Conservation (phyloP, 1,139 yeast species). For the Sugiyamaella neomexicana region DNA sequence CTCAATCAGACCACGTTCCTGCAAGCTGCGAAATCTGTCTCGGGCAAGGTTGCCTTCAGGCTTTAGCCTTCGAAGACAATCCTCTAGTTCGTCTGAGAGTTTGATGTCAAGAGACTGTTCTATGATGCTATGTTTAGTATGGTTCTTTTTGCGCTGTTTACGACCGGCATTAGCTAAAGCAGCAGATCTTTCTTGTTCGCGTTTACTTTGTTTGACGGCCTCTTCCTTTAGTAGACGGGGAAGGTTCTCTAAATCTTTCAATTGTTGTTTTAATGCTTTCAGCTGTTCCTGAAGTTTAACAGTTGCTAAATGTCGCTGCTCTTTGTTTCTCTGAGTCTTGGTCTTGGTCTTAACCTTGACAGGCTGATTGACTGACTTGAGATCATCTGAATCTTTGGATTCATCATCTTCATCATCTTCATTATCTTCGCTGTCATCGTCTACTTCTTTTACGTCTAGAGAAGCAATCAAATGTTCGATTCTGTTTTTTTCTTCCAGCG, state of each 20-base stretch:
- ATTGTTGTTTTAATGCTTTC: slow-evolving; percentile 58
- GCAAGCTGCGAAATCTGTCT: slow-evolving; percentile 79
- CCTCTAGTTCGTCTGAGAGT: slow-evolving; percentile 83
- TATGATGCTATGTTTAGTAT: slow-evolving; percentile 54
- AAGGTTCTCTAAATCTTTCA: slow-evolving; percentile 52
- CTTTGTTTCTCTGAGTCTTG: slow-evolving; percentile 69
- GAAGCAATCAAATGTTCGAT: slow-evolving; percentile 65
- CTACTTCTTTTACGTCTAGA: slow-evolving; percentile 50
- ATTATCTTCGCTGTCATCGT: slow-evolving; percentile 47
- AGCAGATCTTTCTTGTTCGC: slow-evolving; percentile 24
- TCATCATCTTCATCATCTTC: slow-evolving; percentile 36
- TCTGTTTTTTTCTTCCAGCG: slow-evolving; percentile 60
- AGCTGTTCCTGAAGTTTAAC: slow-evolving; percentile 56
- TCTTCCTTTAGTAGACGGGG: slow-evolving; percentile 33
- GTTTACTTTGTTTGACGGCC: slow-evolving; percentile 34
- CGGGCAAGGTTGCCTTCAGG: slow-evolving; percentile 89
- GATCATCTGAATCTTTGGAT: slow-evolving; percentile 40
- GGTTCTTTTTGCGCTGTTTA: slow-evolving; percentile 38
- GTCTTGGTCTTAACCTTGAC: slow-evolving; percentile 73
- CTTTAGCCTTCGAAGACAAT: slow-evolving; percentile 75
- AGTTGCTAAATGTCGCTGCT: slow-evolving; percentile 64
- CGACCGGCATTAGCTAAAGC: slow-evolving; percentile 10
- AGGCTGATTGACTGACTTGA: slow-evolving; percentile 67
- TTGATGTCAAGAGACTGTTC: slow-evolving; percentile 79
- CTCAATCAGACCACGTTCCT: slow-evolving; percentile 83